Base-by-base conservation (phyloP, 2,329 filamentous ascomycete genomes). In the Pseudogymnoascus sp. region DNA sequence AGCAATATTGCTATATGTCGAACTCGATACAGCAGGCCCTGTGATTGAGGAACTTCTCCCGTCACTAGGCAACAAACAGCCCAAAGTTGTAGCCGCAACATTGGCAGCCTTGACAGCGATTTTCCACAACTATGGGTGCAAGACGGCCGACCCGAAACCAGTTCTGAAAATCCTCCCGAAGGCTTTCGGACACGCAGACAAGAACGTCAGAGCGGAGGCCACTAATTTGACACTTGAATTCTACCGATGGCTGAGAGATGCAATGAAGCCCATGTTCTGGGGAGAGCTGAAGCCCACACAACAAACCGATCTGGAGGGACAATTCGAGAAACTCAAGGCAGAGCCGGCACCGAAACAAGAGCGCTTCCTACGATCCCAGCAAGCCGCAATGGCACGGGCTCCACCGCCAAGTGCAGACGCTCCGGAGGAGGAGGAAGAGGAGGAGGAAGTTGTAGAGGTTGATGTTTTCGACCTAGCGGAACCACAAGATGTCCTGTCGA, bases 221-320 rank as follows among this genome's bases (percentile, higher is more conserved):
- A 94, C 94, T 52, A 91, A 88, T 67, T 78, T 99, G 61, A 88
- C 92, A 0, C 90, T 96, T 55, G 95, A 99, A 71, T 83, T 99
- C 61, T 99, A 99, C 74, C 81, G 94, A 73, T 99, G 95, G 94
- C 79, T 99, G 33, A 88, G 92, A 66, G 94, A 99, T 65, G 92
- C 92, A 9, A 96, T 99, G 85, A 99, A 99, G 72, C 90, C 92
- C 35, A 87, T 97, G 74, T 97, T 99, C 72, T 99, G 94, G 92
- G 84, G 82, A 45, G 94, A 99, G 61, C 74, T 99, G 63, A 99
- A 99, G 72, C 88, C 92, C 0, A 92, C 95, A 0, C 94, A 99
- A 71, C 94, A 99, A 72, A 84, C 86, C 63, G 95, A 99, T 70
- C 76, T 99, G 60, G 95, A 99, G 70, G 89, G 92, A 37, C 82